Evolutionary conservation across 208 protist species (phyloP), one percentile per base, ranked within the genome.

Genomic region (Trypanosoma lewisi): DNA sequence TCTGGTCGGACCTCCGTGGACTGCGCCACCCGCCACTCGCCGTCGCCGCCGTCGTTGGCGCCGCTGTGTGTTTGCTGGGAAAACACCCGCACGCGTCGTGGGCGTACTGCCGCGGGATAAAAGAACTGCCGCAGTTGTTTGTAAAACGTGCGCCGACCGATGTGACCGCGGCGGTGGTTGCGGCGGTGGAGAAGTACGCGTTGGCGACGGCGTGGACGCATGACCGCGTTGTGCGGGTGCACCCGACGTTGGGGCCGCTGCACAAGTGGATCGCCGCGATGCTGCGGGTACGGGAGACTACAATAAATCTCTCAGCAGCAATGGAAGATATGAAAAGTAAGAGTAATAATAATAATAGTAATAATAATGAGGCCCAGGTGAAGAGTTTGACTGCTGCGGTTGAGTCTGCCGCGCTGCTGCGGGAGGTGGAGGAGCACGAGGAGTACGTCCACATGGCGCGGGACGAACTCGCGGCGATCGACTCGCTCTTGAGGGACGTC

Each of bases 401-500:
- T 0, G 68, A 33, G 11, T 52, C 25, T 28, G 65, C 19, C 23
- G 49, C 41, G 4, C 61, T 81, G 19, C 44, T 51, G 17, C 45
- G 56, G 30, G 75, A 81, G 50, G 49, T 52, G 36, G 36, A 47
- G 34, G 79, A 79, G 48, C 63, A 85, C 28, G 45, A 49, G 52
- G 75, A 73, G 42, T 81, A 81, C 54, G 42, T 80, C 17, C 36
- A 69, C 39, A 51, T 80, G 48, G 77, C 73, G 3, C 51, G 63
- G 50, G 71, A 80, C n/a, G 77, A 83, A 52, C 58, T 87, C 1
- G 41, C 56, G 0, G 78, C 67, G 0, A 56, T 81, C 19, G 71
- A 78, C 27, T 50, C 52, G 4, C 53, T 81, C 8, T 39, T 80
- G 11, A 23, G 25, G 17, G 78, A 66, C 30, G 31, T 68, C 25